phyloP scores from a whole-genome alignment of 177 flowering plant species.

The Vitis hybrid region DNA sequence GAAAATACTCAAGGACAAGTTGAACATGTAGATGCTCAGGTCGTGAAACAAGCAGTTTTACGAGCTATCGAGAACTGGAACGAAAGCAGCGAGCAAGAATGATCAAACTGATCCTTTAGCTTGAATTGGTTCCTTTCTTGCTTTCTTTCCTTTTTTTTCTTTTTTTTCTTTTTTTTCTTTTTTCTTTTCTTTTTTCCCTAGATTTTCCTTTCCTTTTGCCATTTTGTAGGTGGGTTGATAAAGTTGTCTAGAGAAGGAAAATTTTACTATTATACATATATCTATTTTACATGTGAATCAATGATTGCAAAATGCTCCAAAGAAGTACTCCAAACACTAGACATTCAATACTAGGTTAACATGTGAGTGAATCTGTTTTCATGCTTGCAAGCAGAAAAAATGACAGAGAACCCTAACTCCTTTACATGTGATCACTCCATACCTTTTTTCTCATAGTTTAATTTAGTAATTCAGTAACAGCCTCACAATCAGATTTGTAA shows the following conservation, averaged over 20 bases:
- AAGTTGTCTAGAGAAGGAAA: neutral
- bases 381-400: neutral
- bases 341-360: neutral
- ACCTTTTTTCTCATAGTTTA: too few relatives aligned
- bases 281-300: too few relatives aligned
- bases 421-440: too few relatives aligned
- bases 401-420: too few relatives aligned
- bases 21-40: slow-evolving; percentile 48
- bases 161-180: neutral
- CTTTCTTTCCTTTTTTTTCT: neutral
- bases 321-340: too few relatives aligned
- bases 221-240: neutral
- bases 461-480: too few relatives aligned
- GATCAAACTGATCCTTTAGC: neutral
- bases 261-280: neutral
- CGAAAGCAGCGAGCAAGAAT: slow-evolving; percentile 29
- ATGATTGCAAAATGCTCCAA: too few relatives aligned
- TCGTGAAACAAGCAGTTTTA: slow-evolving; percentile 51
- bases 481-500: too few relatives aligned
- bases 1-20: slow-evolving; percentile 26
- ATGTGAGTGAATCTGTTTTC: slow-evolving; percentile 11
- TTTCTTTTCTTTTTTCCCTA: neutral
- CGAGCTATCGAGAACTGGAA: slow-evolving; percentile 60
- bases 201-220: neutral
- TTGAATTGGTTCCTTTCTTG: neutral